Evolutionary conservation across 352 stramenopile genomes (phyloP), one percentile per base, ranked within the genome.

Genomic region (Globisporangium polare): DNA sequence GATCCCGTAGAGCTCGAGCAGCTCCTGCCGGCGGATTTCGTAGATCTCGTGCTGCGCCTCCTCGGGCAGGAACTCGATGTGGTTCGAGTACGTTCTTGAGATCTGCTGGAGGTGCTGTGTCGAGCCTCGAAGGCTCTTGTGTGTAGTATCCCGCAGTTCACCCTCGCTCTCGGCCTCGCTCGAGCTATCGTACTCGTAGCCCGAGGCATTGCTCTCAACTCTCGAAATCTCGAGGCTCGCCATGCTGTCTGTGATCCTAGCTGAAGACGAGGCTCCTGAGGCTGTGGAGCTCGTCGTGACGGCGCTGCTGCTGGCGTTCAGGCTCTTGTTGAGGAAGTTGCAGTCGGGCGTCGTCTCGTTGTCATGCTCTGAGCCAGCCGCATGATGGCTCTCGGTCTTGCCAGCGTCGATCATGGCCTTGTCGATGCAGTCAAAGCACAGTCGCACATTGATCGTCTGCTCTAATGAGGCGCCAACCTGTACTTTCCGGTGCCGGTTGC

Each of bases 371-470:
- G 69, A 49, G 2, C 45, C 55, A 0, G 46, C 53, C 5, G 5
- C 29, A 17, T 57, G 47, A 8, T 42, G 55, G 15, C 53, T 53
- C 20, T 68, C 72, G 26, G 54, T 52, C 27, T 68, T 59, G 6
- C 59, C 54, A 15, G 74, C 33, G 37, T 29, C 69, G 42, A 78
- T 76, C 67, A 74, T 82, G 45, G 77, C 75, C 53, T 88, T 88
- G 67, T 90, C 82, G 51, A 94, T 81, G 59, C 85, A 94, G 57
- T 90, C 79, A 9, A 90, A 85, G 67, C 85, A 94, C 13, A 94
- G 74, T 12, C 79, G 78, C 13, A 80, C 77, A 10, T 66, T 75
- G 22, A 79, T 62, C 6, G 47, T 51, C 41, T 53, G 60, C 61
- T 76, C 70, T 26, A 80, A 45, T 0, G 60, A 67, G 6, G 63